A percentile compares a stretch with the other conserved stretches of the same genome.
Evolutionary conservation across 306 rosid species (phyloP).

Genomic region (Pyrus communis): DNA sequence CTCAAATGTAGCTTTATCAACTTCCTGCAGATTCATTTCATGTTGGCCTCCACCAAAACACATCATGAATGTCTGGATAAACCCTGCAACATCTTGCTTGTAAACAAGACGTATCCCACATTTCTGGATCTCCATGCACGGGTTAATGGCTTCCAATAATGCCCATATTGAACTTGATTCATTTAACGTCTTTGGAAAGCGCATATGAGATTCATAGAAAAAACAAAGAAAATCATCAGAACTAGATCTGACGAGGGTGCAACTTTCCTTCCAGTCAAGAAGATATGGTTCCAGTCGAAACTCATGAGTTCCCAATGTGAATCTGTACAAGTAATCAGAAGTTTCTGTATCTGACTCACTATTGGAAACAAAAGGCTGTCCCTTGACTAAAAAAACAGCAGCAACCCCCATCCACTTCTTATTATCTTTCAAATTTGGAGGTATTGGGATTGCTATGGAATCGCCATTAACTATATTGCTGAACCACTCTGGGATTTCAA

Average conservation of each 20-base stretch:
- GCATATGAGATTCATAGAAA: background rate
- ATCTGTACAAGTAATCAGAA: background rate
- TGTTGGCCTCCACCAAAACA: background rate
- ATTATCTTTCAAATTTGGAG: background rate
- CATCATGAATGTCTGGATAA: background rate
- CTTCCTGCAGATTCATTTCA: background rate
- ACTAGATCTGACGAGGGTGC: background rate
- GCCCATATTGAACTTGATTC: background rate
- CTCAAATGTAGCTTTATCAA: background rate
- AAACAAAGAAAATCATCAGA: too few relatives aligned
- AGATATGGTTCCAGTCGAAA: background rate
- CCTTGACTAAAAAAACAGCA: conserved; percentile 3
- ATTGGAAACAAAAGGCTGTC: background rate
- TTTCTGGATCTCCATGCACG: background rate
- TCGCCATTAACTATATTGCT: background rate
- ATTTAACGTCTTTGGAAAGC: background rate
- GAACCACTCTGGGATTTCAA: background rate
- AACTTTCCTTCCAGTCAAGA: background rate
- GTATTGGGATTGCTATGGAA: background rate
- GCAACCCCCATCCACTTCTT: background rate
- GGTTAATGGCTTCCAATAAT: background rate
- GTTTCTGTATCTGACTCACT: background rate
- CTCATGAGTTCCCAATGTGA: background rate
- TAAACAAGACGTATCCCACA: background rate
- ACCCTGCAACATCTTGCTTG: background rate